Conservation (phyloP, 805 yeast genomes). For the Lipomyces oligophaga region DNA sequence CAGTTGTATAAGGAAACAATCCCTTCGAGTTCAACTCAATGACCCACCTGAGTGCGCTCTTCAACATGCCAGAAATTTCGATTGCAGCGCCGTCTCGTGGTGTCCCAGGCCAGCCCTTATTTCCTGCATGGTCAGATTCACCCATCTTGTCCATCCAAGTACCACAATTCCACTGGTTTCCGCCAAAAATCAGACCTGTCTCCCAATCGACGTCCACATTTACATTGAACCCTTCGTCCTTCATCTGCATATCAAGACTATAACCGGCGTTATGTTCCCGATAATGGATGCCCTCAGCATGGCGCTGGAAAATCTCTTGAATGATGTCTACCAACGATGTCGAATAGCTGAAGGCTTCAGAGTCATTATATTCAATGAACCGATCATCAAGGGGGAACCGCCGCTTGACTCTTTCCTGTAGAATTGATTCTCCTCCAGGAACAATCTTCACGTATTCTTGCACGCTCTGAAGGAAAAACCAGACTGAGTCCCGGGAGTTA, state of each 20-base stretch:
- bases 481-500: constrained; percentile 94
- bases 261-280: constrained; percentile 96
- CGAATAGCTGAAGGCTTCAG: constrained; percentile 69
- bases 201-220: constrained; percentile 78
- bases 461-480: constrained; percentile 88
- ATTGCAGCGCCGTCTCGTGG: constrained; percentile 97
- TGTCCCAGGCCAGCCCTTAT: constrained; percentile 92
- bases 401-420: constrained; percentile 69
- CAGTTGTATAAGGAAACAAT: constrained; percentile 54
- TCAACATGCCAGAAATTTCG: constrained; percentile 84
- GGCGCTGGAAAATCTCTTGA: constrained; percentile 79
- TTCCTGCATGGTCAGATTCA: constrained; percentile 76
- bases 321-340: constrained; percentile 70
- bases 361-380: constrained; percentile 63
- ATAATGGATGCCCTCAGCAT: constrained; percentile 80
- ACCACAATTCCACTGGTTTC: constrained; percentile 90
- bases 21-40: constrained; percentile 53
- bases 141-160: constrained; percentile 99
- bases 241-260: constrained; percentile 85
- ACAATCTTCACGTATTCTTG: constrained; percentile 72
- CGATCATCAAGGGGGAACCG: constrained; percentile 88
- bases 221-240: constrained; percentile 85
- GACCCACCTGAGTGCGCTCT: constrained; percentile 80
- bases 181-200: constrained; percentile 85
- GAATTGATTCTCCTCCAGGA: constrained; percentile 64